Base-by-base conservation (phyloP, 1,284 basidiomycete genomes). In the Malassezia furfur region DNA sequence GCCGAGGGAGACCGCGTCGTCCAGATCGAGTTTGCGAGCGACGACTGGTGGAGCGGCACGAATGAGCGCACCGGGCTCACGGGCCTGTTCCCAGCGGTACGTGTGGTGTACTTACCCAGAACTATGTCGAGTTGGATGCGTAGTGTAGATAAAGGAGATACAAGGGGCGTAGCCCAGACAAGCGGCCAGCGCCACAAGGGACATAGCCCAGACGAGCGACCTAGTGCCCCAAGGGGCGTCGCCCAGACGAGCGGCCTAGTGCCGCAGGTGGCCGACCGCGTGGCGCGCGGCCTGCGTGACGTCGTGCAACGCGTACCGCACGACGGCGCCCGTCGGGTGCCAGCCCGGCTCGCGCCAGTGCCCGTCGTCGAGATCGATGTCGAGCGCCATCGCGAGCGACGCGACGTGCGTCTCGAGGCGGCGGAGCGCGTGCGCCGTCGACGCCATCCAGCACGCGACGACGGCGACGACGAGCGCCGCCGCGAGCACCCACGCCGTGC, bases 81-180 rank as follows among this genome's bases (percentile, higher is more conserved):
- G 81, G 85, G 48, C 75, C 80, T 80, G 28, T 80, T 80, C 62
- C 71, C 71, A 1, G 61, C 63, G 22, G 50, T 52, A 45, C 28
- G 50, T 52, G n/a, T 8, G 12, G 21, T 8, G n/a, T 14, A 17
- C 2, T 25, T 5, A 22, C 30, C 1, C 31, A 52, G 50, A 71
- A 69, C 57, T 71, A 71, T 45, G 64, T 67, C 15, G 65, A 69
- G 48, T 47, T 46, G 36, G 46, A 51, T 3, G 50, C 48, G 25
- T 52, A 54, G 52, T 31, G n/a, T 47, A 32, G 25, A 47, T 45
- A 45, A 40, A 38, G 37, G 4, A n/a, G n/a, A n/a, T n/a, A n/a
- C n/a, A n/a, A n/a, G n/a, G n/a, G n/a, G n/a, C n/a, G n/a, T n/a
- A n/a, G n/a, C n/a, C n/a, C n/a, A n/a, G n/a, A n/a, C n/a, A n/a